Evolutionary conservation across 768 basidiomycete genomes (phyloP).

Genomic region (Hebeloma cylindrosporum): DNA sequence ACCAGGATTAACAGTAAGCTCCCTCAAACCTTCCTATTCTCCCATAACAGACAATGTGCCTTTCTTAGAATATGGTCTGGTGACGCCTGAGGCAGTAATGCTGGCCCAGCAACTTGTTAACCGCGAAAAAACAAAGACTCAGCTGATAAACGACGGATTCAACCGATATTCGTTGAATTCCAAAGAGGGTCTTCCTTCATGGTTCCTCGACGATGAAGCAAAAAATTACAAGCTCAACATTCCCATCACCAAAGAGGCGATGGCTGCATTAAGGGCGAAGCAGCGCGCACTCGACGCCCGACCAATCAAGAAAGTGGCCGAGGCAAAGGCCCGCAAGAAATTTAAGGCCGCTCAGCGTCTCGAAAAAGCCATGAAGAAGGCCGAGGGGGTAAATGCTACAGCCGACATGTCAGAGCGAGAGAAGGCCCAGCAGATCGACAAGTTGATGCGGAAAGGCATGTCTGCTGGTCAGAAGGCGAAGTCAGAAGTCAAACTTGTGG

Average conservation of each 20-base stretch:
- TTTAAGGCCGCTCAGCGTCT: constrained; percentile 80
- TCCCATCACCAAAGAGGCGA: constrained; percentile 96
- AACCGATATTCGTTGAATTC: constrained; percentile 89
- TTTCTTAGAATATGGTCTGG: constrained; percentile 69
- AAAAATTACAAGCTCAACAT: constrained; percentile 93
- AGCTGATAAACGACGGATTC: constrained; percentile 94
- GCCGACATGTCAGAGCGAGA: constrained; percentile 92
- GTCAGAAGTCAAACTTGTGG: constrained; percentile 82
- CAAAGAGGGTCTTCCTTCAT: constrained; percentile 88
- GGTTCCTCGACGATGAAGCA: constrained; percentile 97
- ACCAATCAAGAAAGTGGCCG: constrained; percentile 98
- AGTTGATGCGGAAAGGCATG: constrained; percentile 80
- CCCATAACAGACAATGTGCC: constrained; percentile 5
- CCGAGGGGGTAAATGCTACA: constrained; percentile 87
- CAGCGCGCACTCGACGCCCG: constrained; percentile 94
- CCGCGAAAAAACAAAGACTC: constrained; percentile 82
- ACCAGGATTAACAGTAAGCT: constrained; percentile 65
- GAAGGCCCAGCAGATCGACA: constrained; percentile 92
- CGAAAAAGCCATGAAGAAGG: constrained; percentile 94
- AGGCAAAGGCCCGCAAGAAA: constrained; percentile 98
- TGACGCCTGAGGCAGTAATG: constrained; percentile 87
- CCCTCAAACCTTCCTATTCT: constrained; percentile 1
- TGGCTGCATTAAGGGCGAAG: constrained; percentile 80
- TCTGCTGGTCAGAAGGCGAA: constrained; percentile 65
- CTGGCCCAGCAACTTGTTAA: constrained; percentile 92